Evolutionary conservation across 345 rosid genomes (phyloP), one percentile per base, ranked within the genome.

Genomic region (Camelina laxa): DNA sequence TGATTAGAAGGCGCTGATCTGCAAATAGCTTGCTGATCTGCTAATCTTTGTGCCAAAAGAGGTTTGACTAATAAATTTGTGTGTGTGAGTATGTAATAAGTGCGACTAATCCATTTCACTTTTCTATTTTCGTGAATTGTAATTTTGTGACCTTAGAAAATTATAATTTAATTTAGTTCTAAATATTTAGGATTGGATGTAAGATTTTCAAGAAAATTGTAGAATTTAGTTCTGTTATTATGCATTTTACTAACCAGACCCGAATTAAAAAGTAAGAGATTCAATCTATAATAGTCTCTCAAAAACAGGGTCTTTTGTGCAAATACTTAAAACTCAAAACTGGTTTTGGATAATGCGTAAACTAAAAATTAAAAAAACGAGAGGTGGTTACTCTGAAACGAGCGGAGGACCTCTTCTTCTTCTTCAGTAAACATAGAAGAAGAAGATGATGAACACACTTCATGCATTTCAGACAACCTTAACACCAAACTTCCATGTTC

Each of bases 341-440:
- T 55, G 58, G 51, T 78, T 72, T 78, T 73, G 78, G 81, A 78
- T 78, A 78, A 78, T 78, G 81, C 74, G 21, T 54, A 33, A 78
- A 78, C 27, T n/a, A 15, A 75, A 76, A 75, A 69, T 31, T 19
- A 54, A 31, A 11, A 69, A 42, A 76, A 78, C 77, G 74, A 66
- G 65, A 68, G 81, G 81, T 60, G 81, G 81, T 67, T 51, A 66
- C 64, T 48, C 64, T 72, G 72, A n/a, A 55, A 63, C 75, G 65
- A 70, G 20, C 53, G 19, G 50, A 6, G 19, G 50, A 6, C 16
- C n/a, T 60, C 79, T 10, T 51, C 60, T 27, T 51, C 68, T 54
- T 56, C 72, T 15, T 48, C 79, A 17, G 35, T 45, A 30, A 30
- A 39, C 67, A 50, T 48, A 78, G 58, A 67, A 60, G 58, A 67